These are phyloP conservation scores for Taiozyma onychis DNA, from an alignment of 1,139 yeast genomes.

Conservation along the genomic window DNA sequence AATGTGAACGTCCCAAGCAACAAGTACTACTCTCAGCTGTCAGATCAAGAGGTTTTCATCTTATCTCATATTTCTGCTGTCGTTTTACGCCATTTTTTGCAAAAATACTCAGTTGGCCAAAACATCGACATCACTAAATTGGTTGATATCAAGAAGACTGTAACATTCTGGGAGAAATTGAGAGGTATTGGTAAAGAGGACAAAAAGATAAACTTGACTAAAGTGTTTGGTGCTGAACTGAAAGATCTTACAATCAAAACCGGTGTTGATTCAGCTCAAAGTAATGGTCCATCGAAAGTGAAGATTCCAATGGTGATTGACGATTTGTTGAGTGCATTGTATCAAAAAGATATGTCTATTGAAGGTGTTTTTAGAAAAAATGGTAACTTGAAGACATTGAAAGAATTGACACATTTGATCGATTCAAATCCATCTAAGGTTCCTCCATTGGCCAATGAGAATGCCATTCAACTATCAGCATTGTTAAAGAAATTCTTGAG, in stretches of 20 bases:
- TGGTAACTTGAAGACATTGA: slow-evolving; percentile 84
- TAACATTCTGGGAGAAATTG: slow-evolving; percentile 77
- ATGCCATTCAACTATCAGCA: slow-evolving; percentile 92
- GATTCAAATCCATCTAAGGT: slow-evolving; percentile 69
- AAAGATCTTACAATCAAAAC: slow-evolving; percentile 64
- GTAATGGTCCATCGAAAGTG: slow-evolving; percentile 78
- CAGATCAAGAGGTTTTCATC: slow-evolving; percentile 52
- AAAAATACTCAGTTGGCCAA: slow-evolving; percentile 30
- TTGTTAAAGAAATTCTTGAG: slow-evolving; percentile 85
- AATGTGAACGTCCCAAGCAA: background rate
- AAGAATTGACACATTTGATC: slow-evolving; percentile 68
- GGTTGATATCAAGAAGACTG: slow-evolving; percentile 50
- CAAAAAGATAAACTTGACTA: slow-evolving; percentile 24
- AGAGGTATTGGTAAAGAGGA: slow-evolving; percentile 29
- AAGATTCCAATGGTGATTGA: slow-evolving; percentile 84
- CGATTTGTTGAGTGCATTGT: slow-evolving; percentile 76
- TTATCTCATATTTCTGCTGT: slow-evolving; percentile 66
- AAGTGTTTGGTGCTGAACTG: slow-evolving; percentile 79
- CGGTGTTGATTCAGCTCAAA: slow-evolving; percentile 84
- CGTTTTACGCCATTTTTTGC: slow-evolving; percentile 41
- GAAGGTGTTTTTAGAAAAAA: slow-evolving; percentile 96
- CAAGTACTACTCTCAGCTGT: slow-evolving; percentile 66
- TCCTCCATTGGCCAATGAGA: slow-evolving; percentile 72
- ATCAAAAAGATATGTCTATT: slow-evolving; percentile 91
- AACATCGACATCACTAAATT: slow-evolving; percentile 47